A percentile compares a stretch with the other conserved stretches of the same genome.
Conservation (phyloP, 2,329 filamentous ascomycete genomes). For the Aspergillus sp. region DNA sequence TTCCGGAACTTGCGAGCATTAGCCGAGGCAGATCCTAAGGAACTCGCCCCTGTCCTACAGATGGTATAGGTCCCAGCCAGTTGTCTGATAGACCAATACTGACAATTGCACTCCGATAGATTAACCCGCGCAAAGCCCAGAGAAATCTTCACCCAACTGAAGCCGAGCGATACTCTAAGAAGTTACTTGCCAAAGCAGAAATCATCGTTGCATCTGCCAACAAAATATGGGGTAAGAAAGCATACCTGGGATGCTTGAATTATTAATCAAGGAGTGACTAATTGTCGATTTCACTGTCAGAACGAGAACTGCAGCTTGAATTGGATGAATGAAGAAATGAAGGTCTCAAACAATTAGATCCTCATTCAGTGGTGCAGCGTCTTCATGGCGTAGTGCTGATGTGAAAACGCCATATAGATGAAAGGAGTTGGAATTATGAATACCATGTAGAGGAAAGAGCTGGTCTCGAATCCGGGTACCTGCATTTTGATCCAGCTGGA, state of each 20-base stretch:
- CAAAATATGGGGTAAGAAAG: slow-evolving; percentile 60
- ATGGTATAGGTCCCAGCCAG: slow-evolving; percentile 51
- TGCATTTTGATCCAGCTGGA: neutral
- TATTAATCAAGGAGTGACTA: neutral
- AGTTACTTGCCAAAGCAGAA: slow-evolving; percentile 65
- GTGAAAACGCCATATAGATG: neutral
- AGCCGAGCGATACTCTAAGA: slow-evolving; percentile 61
- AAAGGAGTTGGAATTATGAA: neutral
- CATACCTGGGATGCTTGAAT: neutral
- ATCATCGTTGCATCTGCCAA: slow-evolving; percentile 69
- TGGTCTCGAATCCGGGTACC: neutral
- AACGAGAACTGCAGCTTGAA: slow-evolving; percentile 38
- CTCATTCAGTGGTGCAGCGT: neutral
- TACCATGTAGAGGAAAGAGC: neutral
- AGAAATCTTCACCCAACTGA: slow-evolving; percentile 55
- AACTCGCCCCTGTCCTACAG: slow-evolving; percentile 70
- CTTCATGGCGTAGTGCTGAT: too few relatives aligned
- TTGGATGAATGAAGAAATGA: slow-evolving; percentile 30
- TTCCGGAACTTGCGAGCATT: slow-evolving; percentile 67
- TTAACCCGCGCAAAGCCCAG: slow-evolving; percentile 62
- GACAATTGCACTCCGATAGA: slow-evolving; percentile 41
- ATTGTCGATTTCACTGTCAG: slow-evolving; percentile 17
- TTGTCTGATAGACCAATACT: neutral
- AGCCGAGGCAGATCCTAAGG: slow-evolving; percentile 67
- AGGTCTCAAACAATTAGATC: neutral